These are phyloP conservation scores for Leccinum subgranulosum DNA, from an alignment of 768 basidiomycete species.

Conservation along the genomic window DNA sequence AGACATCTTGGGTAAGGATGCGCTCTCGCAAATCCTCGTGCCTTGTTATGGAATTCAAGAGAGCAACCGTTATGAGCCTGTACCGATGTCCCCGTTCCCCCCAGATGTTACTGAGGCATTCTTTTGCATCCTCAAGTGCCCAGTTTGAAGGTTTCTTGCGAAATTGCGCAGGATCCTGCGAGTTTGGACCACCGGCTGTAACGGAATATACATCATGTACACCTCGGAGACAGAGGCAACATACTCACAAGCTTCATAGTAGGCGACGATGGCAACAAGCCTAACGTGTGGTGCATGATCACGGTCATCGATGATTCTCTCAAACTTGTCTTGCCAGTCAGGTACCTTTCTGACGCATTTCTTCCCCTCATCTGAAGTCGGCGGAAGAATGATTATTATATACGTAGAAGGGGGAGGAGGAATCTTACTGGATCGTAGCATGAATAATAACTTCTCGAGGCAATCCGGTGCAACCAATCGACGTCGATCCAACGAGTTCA, in stretches of 20 bases:
- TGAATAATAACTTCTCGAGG: slow-evolving; percentile 13
- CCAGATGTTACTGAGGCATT: slow-evolving; percentile 9
- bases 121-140: slow-evolving; percentile 13
- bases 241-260: slow-evolving; percentile 18
- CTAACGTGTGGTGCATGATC: slow-evolving; percentile 12
- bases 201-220: not conserved
- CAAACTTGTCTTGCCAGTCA: slow-evolving; percentile 8
- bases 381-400: not conserved
- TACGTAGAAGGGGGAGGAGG: not conserved
- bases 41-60: slow-evolving; percentile 19
- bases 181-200: slow-evolving; percentile 6
- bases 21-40: slow-evolving; percentile 10
- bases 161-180: not conserved
- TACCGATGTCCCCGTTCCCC: slow-evolving; percentile 12
- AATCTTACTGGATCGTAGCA: slow-evolving; percentile 1
- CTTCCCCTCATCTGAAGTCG: slow-evolving; percentile 14
- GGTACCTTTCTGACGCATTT: slow-evolving; percentile 11
- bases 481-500: not conserved
- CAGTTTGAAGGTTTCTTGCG: not conserved
- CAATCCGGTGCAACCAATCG: slow-evolving; percentile 5
- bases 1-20: slow-evolving; percentile 14
- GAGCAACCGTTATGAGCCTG: slow-evolving; percentile 16
- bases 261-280: slow-evolving; percentile 21
- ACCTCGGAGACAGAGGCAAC: not conserved
- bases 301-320: not conserved